A percentile compares a stretch with the other conserved stretches of the same genome.
Conservation (phyloP, 768 basidiomycete genomes). For the Neoboletus brunneissimus region DNA sequence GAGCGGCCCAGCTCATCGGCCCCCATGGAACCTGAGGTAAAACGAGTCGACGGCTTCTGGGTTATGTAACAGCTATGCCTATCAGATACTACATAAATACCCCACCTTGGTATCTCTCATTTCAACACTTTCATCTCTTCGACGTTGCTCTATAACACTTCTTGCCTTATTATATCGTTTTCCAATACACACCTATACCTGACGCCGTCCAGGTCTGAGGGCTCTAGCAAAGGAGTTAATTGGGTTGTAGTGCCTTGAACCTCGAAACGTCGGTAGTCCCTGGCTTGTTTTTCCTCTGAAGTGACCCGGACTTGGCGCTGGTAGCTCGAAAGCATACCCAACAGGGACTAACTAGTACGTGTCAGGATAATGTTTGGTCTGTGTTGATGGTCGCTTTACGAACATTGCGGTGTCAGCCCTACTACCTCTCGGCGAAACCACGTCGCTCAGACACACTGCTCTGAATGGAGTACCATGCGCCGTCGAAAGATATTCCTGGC, state of each 20-base stretch:
- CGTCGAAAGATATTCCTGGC: neutral
- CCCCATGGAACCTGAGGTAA: neutral
- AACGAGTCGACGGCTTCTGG: neutral
- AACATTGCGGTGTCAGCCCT: neutral
- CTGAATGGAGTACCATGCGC: conserved; percentile 16
- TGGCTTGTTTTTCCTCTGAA: neutral
- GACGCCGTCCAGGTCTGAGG: neutral
- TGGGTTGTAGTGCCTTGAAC: neutral
- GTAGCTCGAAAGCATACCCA: neutral
- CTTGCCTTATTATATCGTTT: neutral
- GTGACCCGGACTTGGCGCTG: neutral
- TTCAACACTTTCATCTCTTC: neutral
- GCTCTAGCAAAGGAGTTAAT: no score
- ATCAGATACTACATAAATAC: neutral
- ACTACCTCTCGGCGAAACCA: neutral
- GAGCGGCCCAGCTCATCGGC: neutral
- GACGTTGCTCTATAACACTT: neutral
- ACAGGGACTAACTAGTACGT: neutral
- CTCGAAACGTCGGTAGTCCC: neutral
- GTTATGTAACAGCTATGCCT: neutral
- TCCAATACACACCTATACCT: no score
- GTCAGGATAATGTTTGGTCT: neutral
- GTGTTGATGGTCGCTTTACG: neutral
- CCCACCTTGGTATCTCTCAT: neutral
- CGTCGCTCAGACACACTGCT: neutral